These are phyloP conservation scores for Chytriomyces sp. DNA, from an alignment of 192 early-diverging fungal genomes.

Conservation along the genomic window DNA sequence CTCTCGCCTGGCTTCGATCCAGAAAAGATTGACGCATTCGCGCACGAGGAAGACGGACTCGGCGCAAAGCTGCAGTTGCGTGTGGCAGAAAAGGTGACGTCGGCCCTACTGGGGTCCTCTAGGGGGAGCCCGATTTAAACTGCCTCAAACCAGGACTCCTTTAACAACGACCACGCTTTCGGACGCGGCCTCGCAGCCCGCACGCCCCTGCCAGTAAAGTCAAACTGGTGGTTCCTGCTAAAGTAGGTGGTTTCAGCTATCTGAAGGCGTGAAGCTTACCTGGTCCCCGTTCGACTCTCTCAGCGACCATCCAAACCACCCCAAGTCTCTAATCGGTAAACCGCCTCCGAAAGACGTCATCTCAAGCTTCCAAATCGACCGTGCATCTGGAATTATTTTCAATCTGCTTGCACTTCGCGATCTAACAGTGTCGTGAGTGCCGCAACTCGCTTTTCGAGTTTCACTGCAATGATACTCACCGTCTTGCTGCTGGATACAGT, in stretches of 20 bases:
- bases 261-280: too few species aligned
- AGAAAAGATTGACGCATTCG: background rate
- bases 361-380: slow-evolving; percentile 54
- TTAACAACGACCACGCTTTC: background rate
- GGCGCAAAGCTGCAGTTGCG: background rate
- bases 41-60: background rate
- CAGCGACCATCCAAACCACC: slow-evolving; percentile 50
- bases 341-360: slow-evolving; percentile 57
- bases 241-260: slow-evolving; percentile 5
- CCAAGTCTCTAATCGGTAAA: slow-evolving; percentile 38
- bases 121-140: background rate
- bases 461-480: too few species aligned
- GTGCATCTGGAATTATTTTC: slow-evolving; percentile 55
- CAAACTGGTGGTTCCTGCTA: slow-evolving; percentile 58
- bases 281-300: background rate
- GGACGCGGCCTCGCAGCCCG: background rate
- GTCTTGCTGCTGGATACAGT: too few species aligned
- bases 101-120: background rate
- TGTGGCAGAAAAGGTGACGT: background rate
- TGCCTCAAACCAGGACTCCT: too few species aligned
- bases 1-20: background rate
- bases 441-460: too few species aligned
- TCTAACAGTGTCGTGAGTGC: too few species aligned
- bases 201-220: slow-evolving; percentile 7
- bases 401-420: too few species aligned